phyloP scores from a whole-genome alignment of 2,329 filamentous ascomycete species.

The Fusarium dimerum region DNA sequence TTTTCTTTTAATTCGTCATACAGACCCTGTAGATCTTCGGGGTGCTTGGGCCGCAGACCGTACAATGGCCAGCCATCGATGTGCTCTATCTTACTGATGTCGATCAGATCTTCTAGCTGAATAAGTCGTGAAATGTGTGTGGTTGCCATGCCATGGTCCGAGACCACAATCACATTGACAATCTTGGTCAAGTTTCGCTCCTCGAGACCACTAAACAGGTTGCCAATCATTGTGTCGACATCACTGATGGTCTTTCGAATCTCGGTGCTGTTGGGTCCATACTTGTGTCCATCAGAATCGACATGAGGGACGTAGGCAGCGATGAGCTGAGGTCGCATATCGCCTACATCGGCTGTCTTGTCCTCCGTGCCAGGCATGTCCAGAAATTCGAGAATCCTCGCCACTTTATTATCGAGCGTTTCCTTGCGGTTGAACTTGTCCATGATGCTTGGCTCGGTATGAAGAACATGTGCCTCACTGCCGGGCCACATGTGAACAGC shows the following conservation, averaged over 20 bases:
- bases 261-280: slow-evolving; percentile 93
- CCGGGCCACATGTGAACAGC: slow-evolving; percentile 99
- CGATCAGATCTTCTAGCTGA: slow-evolving; percentile 87
- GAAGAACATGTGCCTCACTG: slow-evolving; percentile 80
- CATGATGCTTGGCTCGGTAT: slow-evolving; percentile 74
- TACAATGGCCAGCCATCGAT: slow-evolving; percentile 94
- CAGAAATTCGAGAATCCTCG: slow-evolving; percentile 77
- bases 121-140: slow-evolving; percentile 79
- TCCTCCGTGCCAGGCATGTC: slow-evolving; percentile 77
- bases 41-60: slow-evolving; percentile 78
- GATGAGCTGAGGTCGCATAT: slow-evolving; percentile 82
- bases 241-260: slow-evolving; percentile 74
- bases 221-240: slow-evolving; percentile 82
- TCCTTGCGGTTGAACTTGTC: slow-evolving; percentile 86
- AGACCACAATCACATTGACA: slow-evolving; percentile 94
- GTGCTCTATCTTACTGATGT: slow-evolving; percentile 75
- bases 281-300: slow-evolving; percentile 82
- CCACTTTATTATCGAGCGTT: slow-evolving; percentile 71
- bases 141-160: slow-evolving; percentile 97
- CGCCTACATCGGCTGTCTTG: slow-evolving; percentile 46
- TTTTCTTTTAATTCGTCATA: slow-evolving; percentile 63
- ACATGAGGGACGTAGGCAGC: slow-evolving; percentile 94
- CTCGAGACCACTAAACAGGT: slow-evolving; percentile 74
- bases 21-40: slow-evolving; percentile 64
- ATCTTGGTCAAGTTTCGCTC: slow-evolving; percentile 82